These are phyloP conservation scores for Cryptococcus neoformans DNA, from an alignment of 1,284 basidiomycete genomes.

Conservation along the genomic window DNA sequence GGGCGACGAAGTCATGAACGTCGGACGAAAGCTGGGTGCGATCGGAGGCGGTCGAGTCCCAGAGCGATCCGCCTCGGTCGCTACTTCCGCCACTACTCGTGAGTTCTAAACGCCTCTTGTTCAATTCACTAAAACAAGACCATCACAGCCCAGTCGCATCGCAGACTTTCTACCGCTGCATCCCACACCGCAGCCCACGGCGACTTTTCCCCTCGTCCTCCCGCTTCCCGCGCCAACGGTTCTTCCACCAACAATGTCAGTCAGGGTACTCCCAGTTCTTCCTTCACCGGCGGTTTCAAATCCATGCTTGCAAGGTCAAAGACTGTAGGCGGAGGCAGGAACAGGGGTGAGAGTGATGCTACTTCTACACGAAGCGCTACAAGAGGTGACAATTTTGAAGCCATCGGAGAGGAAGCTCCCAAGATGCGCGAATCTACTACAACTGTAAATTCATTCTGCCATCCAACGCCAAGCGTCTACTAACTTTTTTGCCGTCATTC, in stretches of 20 bases:
- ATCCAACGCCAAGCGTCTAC: background rate
- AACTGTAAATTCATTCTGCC: no score
- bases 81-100: conserved; percentile 5
- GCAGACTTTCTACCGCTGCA: conserved; percentile 16
- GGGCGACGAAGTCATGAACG: conserved; percentile 31
- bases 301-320: conserved; percentile 47
- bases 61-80: conserved; percentile 14
- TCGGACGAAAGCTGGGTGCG: conserved; percentile 34
- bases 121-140: no score
- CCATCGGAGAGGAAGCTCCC: conserved; percentile 22
- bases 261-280: conserved; percentile 1
- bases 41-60: conserved; percentile 17
- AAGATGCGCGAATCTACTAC: conserved; percentile 5
- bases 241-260: conserved; percentile 18
- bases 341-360: conserved; percentile 26
- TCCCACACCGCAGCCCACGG: conserved; percentile 4
- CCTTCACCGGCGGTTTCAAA: conserved; percentile 46
- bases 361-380: conserved; percentile 26
- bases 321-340: conserved; percentile 26
- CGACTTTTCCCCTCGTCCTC: conserved; percentile 36
- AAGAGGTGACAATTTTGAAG: conserved; percentile 11
- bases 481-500: no score
- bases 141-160: conserved; percentile 17
- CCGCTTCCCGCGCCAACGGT: conserved; percentile 23
- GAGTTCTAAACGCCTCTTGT: background rate